Conservation (phyloP, 768 basidiomycete genomes). For the Psilocybe cyanescens region DNA sequence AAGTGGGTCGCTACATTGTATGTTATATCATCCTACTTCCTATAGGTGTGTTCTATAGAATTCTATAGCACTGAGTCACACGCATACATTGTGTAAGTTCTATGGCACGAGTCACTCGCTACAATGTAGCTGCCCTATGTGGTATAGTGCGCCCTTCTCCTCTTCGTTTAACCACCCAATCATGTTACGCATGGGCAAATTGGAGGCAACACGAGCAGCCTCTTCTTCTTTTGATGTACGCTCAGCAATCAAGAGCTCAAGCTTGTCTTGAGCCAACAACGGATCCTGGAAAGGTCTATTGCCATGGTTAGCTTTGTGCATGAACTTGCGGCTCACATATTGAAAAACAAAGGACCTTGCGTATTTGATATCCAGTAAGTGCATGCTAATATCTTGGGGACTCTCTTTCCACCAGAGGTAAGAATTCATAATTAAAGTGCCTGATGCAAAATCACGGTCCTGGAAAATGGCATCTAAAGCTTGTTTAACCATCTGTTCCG, state of each 20-base stretch:
- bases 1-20: too few relatives aligned
- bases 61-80: too few relatives aligned
- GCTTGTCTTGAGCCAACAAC: not conserved
- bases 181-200: not conserved
- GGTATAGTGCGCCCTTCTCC: too few relatives aligned
- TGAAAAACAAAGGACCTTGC: too few relatives aligned
- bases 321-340: too few relatives aligned
- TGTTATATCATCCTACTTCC: too few relatives aligned
- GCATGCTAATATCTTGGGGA: not conserved
- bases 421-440: not conserved
- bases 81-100: too few relatives aligned
- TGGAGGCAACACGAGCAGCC: not conserved
- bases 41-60: too few relatives aligned
- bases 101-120: too few relatives aligned
- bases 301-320: not conserved
- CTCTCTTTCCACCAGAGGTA: not conserved
- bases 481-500: constrained; percentile 4
- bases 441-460: constrained; percentile 1
- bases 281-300: not conserved
- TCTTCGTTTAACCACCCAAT: not conserved
- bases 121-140: too few relatives aligned
- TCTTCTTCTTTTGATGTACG: not conserved
- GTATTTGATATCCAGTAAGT: too few relatives aligned
- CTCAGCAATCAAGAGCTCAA: not conserved
- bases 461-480: constrained; percentile 4